Evolutionary conservation across 2,329 filamentous ascomycete species (phyloP).

Genomic region (Plenodomus tracheiphilus): DNA sequence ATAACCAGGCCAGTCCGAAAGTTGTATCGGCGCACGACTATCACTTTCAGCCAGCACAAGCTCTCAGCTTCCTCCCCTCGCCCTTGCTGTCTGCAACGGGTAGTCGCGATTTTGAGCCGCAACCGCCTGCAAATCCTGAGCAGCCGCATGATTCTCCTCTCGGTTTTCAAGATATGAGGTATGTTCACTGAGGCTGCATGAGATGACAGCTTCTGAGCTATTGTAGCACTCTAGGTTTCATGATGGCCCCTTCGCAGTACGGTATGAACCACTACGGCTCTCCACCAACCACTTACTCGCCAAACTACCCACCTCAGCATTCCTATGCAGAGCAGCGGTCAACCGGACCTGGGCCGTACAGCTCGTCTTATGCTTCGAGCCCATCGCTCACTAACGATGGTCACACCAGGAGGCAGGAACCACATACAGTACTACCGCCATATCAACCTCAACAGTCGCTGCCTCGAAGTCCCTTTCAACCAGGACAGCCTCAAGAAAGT

Average conservation of each 20-base stretch:
- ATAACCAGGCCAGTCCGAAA: conserved; percentile 13
- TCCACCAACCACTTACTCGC: conserved; percentile 34
- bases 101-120: conserved; percentile 23
- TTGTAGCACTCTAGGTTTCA: conserved; percentile 44
- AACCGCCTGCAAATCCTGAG: conserved; percentile 23
- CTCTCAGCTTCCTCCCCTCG: conserved; percentile 20
- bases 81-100: conserved; percentile 28
- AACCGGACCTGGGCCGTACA: conserved; percentile 32
- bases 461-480: conserved; percentile 39
- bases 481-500: conserved; percentile 33
- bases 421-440: conserved; percentile 33
- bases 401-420: conserved; percentile 32
- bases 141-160: conserved; percentile 24
- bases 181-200: conserved; percentile 7
- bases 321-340: conserved; percentile 34
- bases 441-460: conserved; percentile 35
- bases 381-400: conserved; percentile 28
- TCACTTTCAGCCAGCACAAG: conserved; percentile 15
- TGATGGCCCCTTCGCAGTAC: conserved; percentile 47
- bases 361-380: conserved; percentile 33
- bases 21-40: conserved; percentile 16
- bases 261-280: conserved; percentile 43
- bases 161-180: conserved; percentile 46
- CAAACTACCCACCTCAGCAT: conserved; percentile 37
- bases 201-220: conserved; percentile 15